A percentile compares a stretch with the other conserved stretches of the same genome.
phyloP scores from a whole-genome alignment of 352 stramenopile species.

The Pythium insidiosum region DNA sequence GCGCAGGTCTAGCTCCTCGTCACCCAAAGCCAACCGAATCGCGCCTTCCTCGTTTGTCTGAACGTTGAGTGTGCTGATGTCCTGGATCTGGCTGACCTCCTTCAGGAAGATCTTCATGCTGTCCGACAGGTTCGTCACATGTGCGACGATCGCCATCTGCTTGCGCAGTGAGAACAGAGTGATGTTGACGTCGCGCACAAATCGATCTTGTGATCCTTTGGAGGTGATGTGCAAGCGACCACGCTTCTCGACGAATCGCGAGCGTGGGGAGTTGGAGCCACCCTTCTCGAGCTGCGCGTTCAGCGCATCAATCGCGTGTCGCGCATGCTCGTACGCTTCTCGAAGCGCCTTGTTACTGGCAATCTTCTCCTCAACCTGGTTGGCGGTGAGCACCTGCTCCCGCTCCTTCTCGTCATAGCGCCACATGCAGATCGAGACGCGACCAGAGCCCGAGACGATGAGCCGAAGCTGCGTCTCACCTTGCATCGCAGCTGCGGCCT shows the following conservation, averaged over 20 bases:
- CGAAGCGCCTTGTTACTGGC: constrained; percentile 7
- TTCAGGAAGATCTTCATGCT: constrained; percentile 32
- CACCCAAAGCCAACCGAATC: constrained; percentile 33
- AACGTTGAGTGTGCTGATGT: constrained; percentile 22
- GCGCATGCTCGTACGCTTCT: constrained; percentile 19
- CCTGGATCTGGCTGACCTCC: constrained; percentile 35
- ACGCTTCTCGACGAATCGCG: constrained; percentile 24
- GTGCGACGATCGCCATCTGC: constrained; percentile 25
- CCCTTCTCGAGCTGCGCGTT: constrained; percentile 28
- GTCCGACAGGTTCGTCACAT: constrained; percentile 24
- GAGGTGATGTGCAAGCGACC: constrained; percentile 24
- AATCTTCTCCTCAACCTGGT: constrained; percentile 18
- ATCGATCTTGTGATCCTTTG: constrained; percentile 17
- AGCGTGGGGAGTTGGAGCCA: constrained; percentile 14
- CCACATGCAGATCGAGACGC: constrained; percentile 26
- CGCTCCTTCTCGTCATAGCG: constrained; percentile 37
- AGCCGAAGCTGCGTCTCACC: constrained; percentile 38
- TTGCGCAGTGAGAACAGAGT: constrained; percentile 30
- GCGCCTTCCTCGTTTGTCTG: constrained; percentile 27
- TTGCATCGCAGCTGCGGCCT: constrained; percentile 35
- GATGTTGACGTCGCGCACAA: constrained; percentile 22
- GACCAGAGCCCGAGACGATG: constrained; percentile 10
- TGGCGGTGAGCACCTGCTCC: constrained; percentile 19
- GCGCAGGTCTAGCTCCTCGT: constrained; percentile 34
- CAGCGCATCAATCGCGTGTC: constrained; percentile 19